Base-by-base conservation (phyloP, 352 stramenopile genomes). In the Globisporangium heterothallicum region DNA sequence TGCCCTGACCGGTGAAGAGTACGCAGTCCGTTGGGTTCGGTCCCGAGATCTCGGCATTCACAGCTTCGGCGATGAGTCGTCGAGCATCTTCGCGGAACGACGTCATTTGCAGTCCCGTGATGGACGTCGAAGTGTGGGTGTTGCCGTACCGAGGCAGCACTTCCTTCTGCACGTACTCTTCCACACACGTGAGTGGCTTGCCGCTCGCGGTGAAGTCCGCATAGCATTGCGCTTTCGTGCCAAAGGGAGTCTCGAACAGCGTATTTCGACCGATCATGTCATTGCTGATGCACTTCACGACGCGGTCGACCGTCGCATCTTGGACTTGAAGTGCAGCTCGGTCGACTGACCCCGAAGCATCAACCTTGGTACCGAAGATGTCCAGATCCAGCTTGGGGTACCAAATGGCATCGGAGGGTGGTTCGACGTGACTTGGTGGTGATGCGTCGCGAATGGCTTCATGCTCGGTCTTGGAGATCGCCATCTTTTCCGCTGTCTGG, bases 81-180 rank as follows among this genome's bases (percentile, higher is more conserved):
- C 96, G 70, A 13, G 95, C 92, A 59, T 99, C 96, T 42, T 95
- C 72, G 4, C 95, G 86, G 67, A 99, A 98, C 30, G 88, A 97
- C 16, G 94, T 98, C 30, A 78, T 96, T 59, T 88, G 78, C 9
- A 85, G 55, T 2, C 79, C 79, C 35, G 76, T 88, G 45, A 84
- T 67, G 18, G 79, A 94, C 12, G 81, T 88, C 21, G 81, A 92
- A 13, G 96, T 98, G 72, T 99, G 96, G 16, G 96, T 99, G 61
- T 99, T 99, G 25, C 92, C 96, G 65, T 98, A 98, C 34, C 97
- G 76, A 0, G 95, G 94, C 49, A 98, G 59, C 22, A 98, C 96
- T 26, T 90, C 72, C 26, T 72, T 27, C 21, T 63, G 42, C 6
- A 99, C 60, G 48, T 97, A 98, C 14, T 82, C 55, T 66, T 99